Evolutionary conservation across 805 yeast genomes (phyloP).

Genomic region (Ogataea salicorniae): DNA sequence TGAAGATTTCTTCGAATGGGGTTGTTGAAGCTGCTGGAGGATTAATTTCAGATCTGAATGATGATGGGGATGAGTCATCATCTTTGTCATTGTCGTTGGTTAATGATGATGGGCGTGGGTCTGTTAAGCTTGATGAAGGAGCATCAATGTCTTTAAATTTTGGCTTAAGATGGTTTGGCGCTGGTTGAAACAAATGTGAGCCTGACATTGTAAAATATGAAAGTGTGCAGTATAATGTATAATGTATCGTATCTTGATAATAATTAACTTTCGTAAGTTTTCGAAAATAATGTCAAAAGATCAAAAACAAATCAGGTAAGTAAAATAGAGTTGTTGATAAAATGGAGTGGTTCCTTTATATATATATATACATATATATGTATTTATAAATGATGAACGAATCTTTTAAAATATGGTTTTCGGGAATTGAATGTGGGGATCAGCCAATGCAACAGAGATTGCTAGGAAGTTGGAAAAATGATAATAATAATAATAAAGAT

Average conservation of each 20-base stretch:
- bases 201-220: neutral
- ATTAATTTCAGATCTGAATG: constrained; percentile 6
- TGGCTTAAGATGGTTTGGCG: neutral
- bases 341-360: too few species aligned
- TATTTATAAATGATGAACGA: too few species aligned
- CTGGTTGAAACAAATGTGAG: neutral
- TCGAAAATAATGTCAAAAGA: too few species aligned
- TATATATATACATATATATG: too few species aligned
- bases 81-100: neutral
- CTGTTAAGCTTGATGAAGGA: neutral
- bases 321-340: too few species aligned
- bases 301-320: too few species aligned
- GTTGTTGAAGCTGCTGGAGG: constrained; percentile 20
- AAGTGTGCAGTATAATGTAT: neutral
- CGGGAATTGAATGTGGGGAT: too few species aligned
- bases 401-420: too few species aligned
- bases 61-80: constrained; percentile 3
- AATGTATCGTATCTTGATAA: neutral
- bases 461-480: too few species aligned
- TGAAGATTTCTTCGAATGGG: constrained; percentile 9
- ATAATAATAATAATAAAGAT: too few species aligned
- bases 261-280: neutral
- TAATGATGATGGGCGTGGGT: neutral
- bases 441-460: too few species aligned
- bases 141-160: neutral